A percentile compares a stretch with the other conserved stretches of the same genome.
Evolutionary conservation across 805 yeast genomes (phyloP).

Genomic region (Saccharomycopsis selenospora): DNA sequence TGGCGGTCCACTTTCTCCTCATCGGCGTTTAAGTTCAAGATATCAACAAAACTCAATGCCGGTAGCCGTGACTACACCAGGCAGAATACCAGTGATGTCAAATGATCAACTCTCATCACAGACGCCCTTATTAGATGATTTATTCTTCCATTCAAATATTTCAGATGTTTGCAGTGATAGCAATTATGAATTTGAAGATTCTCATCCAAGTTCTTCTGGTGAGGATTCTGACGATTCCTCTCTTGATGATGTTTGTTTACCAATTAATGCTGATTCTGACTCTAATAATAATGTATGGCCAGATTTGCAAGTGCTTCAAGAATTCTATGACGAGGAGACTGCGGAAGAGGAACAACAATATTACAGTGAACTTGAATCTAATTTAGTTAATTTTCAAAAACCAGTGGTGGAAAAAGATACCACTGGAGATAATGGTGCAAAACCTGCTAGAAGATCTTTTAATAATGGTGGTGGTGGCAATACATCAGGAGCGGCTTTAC

Average conservation of each 20-base stretch:
- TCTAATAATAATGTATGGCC: constrained; percentile 57
- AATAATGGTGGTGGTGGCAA: constrained; percentile 6
- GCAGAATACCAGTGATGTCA: no score
- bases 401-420: no score
- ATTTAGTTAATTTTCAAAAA: no score
- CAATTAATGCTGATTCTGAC: constrained; percentile 46
- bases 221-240: constrained; percentile 44
- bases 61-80: no score
- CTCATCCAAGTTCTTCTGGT: constrained; percentile 19
- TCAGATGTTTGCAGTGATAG: constrained; percentile 20
- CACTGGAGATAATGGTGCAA: no score
- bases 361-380: no score
- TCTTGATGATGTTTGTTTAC: constrained; percentile 87
- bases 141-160: constrained; percentile 16
- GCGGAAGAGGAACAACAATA: constrained; percentile 23
- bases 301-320: constrained; percentile 66
- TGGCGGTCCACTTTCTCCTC: no score
- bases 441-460: constrained; percentile 8
- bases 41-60: no score
- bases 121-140: constrained; percentile 14
- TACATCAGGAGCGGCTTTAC: background rate
- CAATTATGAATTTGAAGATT: constrained; percentile 20
- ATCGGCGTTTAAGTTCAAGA: no score
- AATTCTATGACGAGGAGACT: constrained; percentile 65
- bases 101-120: no score